Base-by-base conservation (phyloP, 768 basidiomycete genomes). In the Phlebiopsis flavidoalba region DNA sequence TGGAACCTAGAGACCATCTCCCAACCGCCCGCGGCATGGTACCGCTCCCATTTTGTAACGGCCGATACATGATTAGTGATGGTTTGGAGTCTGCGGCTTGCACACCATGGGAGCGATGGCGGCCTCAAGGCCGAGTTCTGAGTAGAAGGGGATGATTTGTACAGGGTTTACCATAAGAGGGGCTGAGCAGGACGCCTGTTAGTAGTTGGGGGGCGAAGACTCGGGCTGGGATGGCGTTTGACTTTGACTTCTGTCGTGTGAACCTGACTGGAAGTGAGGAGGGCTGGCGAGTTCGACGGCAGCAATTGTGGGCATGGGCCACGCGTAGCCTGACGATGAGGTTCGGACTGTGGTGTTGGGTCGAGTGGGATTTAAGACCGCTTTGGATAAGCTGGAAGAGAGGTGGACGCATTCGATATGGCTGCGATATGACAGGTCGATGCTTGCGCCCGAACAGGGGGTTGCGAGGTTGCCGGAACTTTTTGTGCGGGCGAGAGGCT, bases 251-350 rank as follows among this genome's bases (percentile, higher is more conserved):
- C 15, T 53, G 53, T 49, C n/a, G 48, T 5, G 19, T 49, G 19
- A 11, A 70, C 54, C 11, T 72, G 65, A 0, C 77, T 65, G n/a
- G 75, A 65, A 3, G 79, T 64, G 21, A 87, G 75, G 3, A 86
- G 80, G 1, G n/a, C n/a, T n/a, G 86, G 80, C 5, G 86, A 82
- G 0, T 81, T 69, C 1, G 84, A 83, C 49, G 79, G n/a, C 78
- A 0, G 88, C 87, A 33, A 88, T 80, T 0, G 85, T 87, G 1
- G 88, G 87, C 86, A 89, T 88, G 6, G 88, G 86, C 80, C 85
- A 90, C 4, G 86, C 85, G 40, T 53, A 35, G 2, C 33, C 35
- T 35, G 19, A 33, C 2, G 52, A 17, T 17, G 52, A n/a, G 35
- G 52, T 19, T n/a, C n/a, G n/a, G n/a, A n/a, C n/a, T 53, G 52